A percentile compares a stretch with the other conserved stretches of the same genome.
Conservation (phyloP, 2,329 filamentous ascomycete species). For the Coniochaeta sp. region DNA sequence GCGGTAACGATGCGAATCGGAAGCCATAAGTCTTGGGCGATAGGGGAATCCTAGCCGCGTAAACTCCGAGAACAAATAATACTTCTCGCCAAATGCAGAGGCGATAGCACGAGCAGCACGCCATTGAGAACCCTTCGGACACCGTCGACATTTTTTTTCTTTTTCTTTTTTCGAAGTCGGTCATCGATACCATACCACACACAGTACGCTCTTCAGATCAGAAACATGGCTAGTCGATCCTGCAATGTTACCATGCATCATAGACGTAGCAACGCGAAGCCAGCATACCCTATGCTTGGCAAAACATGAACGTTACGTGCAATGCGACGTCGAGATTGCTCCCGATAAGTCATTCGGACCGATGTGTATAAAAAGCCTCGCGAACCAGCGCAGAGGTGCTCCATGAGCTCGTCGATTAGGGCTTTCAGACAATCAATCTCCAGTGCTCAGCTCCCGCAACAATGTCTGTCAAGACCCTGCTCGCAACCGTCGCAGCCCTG, state of each 20-base stretch:
- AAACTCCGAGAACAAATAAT: no score
- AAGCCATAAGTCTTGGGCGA: no score
- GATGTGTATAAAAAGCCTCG: background rate
- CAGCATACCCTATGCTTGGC: background rate
- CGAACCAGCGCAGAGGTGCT: no score
- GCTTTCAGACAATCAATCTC: background rate
- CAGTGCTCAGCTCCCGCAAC: background rate
- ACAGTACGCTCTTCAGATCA: background rate
- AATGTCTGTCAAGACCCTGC: background rate
- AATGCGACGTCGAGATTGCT: background rate
- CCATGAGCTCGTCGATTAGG: background rate
- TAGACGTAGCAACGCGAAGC: background rate
- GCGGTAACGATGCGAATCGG: no score
- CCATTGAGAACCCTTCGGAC: no score
- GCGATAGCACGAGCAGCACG: no score
- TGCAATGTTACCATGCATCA: background rate
- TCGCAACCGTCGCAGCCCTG: background rate
- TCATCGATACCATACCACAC: background rate
- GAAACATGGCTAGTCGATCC: background rate
- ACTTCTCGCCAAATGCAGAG: no score
- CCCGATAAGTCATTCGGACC: background rate
- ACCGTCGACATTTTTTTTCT: no score
- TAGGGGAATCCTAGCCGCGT: no score
- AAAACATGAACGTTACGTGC: background rate
- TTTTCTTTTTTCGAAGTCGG: no score